Base-by-base conservation (phyloP, 805 yeast species). In the Ogataea angusta region DNA sequence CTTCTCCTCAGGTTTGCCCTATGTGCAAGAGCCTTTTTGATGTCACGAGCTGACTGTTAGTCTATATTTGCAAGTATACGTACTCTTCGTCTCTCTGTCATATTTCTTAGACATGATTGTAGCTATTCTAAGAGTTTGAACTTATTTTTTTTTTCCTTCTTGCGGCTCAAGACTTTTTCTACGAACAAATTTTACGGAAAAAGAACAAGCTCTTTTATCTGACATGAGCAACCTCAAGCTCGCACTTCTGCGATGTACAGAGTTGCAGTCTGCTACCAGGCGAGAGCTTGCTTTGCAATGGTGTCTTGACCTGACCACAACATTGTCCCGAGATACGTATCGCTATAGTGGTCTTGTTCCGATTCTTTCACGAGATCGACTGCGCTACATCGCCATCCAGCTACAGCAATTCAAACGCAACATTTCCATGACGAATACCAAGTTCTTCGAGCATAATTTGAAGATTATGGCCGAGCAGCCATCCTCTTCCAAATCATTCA, bases 1-100 rank as follows among this genome's bases (percentile, higher is more conserved):
- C 77, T 80, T 61, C 82, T 85, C 67, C 87, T 78, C 49, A 90
- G 73, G 53, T 93, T 74, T 10, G 96, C 86, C 46, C 88, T 76
- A 56, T 88, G 95, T 0, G 77, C 74, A 49, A 90, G 72, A 10
- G 93, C 82, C 55, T 73, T 76, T 53, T 83, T 82, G 54, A 90
- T 90, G 45, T 88, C 96, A 40, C 76, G 73, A 7, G 55, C 59
- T 54, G 21, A 13, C 13, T 10, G 34, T 31, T 28, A 36, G 36
- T 26, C 14, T 23, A 18, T 5, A 29, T 30, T 12, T n/a, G 19
- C 16, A 23, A 3, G 7, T 2, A 5, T 30, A 43, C 57, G 30
- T 45, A 46, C 56, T 52, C 43, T 63, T 63, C 12, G 53, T 30
- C 35, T 63, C 62, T 40, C 55, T 59, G 16, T 63, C 64, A 27